Base-by-base conservation (phyloP, 2,329 filamentous ascomycete species). In the Aspergillus ruber region DNA sequence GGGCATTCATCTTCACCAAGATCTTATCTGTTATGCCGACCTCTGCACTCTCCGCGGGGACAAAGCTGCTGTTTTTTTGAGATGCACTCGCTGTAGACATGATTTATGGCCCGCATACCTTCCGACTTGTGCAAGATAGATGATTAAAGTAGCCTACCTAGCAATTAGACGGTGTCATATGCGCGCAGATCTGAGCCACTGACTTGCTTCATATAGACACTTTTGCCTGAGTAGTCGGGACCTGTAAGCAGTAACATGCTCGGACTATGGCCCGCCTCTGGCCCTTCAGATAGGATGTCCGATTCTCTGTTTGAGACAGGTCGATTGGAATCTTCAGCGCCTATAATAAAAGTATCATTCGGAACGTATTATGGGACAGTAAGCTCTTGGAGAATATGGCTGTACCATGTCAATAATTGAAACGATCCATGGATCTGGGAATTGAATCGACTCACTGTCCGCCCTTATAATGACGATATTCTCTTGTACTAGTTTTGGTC, bases 181-280 rank as follows among this genome's bases (percentile, higher is more conserved):
- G 27, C n/a, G 8, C 13, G 8, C 20, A 18, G 17, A 9, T 5
- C 8, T 20, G 12, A 4, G 12, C 8, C 13, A n/a, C 51, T 53
- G 49, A 64, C 67, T 65, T 98, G 91, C 66, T 95, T 98, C 62
- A 97, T 77, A 66, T 95, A 97, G 0, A 97, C 82, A 57, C 90
- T 97, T 67, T 98, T 98, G 0, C 93, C 93, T 0, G 93, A 97
- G 64, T 93, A 94, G 58, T 98, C 98, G 4, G 93, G 90, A 0
- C 93, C 93, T 0, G 93, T 97, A 58, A 98, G 68, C 5, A 96
- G 72, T 10, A 96, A 65, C 70, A 89, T 85, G 54, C 80, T 88
- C 10, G 86, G 82, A 2, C 62, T 63, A 8, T 57, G 49, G n/a
- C 52, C 35, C 3, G 46, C 20, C 18, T 48, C 33, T 10, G 45